Percentiles rank a stretch among this genome's conserved stretches.
Conservation (phyloP, 345 rosid genomes). For the Eucalyptus regnans region DNA sequence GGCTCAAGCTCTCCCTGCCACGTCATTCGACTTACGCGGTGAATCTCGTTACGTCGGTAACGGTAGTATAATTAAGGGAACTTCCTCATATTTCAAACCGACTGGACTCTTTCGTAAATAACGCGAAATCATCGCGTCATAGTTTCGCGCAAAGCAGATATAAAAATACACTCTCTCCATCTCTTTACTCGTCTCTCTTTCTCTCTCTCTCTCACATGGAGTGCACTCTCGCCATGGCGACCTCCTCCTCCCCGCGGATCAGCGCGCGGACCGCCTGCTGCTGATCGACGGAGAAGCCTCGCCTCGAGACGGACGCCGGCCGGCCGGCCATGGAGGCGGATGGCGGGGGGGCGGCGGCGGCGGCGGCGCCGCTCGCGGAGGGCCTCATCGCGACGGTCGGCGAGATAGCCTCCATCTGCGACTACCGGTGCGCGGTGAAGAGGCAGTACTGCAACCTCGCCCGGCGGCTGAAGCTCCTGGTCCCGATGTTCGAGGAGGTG, state of each 20-base stretch:
- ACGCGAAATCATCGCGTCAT: neutral
- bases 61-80: neutral
- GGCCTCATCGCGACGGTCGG: slow-evolving; percentile 48
- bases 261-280: neutral
- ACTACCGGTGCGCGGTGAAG: slow-evolving; percentile 48
- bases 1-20: neutral
- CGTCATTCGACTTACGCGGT: neutral
- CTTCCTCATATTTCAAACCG: neutral
- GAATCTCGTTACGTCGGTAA: neutral
- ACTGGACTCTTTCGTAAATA: neutral
- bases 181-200: neutral
- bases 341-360: slow-evolving; percentile 4
- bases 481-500: slow-evolving; percentile 86
- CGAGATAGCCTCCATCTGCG: slow-evolving; percentile 50
- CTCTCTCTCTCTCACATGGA: neutral
- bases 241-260: neutral
- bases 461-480: slow-evolving; percentile 68
- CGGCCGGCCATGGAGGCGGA: slow-evolving; percentile 30
- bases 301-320: too few species aligned
- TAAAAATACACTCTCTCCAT: neutral
- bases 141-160: neutral
- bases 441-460: slow-evolving; percentile 70
- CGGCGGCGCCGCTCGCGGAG: slow-evolving; percentile 16
- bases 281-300: neutral
- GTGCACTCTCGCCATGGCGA: neutral